These are phyloP conservation scores for Mucor sp. DNA, from an alignment of 371 early-diverging fungal species.

Conservation along the genomic window DNA sequence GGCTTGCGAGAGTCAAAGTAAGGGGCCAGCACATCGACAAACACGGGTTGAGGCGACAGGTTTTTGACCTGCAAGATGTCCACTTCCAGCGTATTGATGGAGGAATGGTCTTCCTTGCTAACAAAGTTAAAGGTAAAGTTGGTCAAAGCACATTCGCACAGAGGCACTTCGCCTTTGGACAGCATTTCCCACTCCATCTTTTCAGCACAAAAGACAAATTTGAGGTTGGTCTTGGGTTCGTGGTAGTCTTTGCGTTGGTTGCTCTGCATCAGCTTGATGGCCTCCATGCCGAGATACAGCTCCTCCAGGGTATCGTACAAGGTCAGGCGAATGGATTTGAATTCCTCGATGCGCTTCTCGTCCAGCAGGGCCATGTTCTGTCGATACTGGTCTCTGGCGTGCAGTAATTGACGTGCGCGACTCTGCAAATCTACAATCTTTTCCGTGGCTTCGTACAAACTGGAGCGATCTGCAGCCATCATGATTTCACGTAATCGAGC, in stretches of 20 bases:
- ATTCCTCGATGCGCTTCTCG: slow-evolving; percentile 16
- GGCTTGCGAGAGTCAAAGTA: slow-evolving; percentile 6
- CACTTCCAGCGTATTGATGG: slow-evolving; percentile 67
- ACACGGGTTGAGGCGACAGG: slow-evolving; percentile 55
- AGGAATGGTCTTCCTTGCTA: slow-evolving; percentile 65
- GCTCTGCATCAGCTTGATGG: slow-evolving; percentile 53
- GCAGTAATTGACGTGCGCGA: slow-evolving; percentile 45
- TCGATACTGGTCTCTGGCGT: slow-evolving; percentile 60
- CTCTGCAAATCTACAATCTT: slow-evolving; percentile 60
- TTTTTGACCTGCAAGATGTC: slow-evolving; percentile 73
- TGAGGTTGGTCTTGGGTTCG: slow-evolving; percentile 24
- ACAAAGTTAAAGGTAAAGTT: slow-evolving; percentile 52
- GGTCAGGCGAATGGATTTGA: slow-evolving; percentile 9
- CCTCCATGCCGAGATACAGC: slow-evolving; percentile 62
- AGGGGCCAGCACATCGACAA: slow-evolving; percentile 29
- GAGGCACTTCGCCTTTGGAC: slow-evolving; percentile 40
- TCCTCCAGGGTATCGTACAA: slow-evolving; percentile 47
- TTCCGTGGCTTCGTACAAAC: slow-evolving; percentile 53
- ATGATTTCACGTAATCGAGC: slow-evolving; percentile 72
- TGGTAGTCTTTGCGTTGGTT: slow-evolving; percentile 26
- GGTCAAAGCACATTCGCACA: slow-evolving; percentile 62
- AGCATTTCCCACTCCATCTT: slow-evolving; percentile 64
- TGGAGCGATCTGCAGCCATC: slow-evolving; percentile 68
- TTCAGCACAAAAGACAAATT: slow-evolving; percentile 35
- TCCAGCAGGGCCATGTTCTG: slow-evolving; percentile 43